Base-by-base conservation (phyloP, 1,284 basidiomycete species). In the Ustilago esculenta region DNA sequence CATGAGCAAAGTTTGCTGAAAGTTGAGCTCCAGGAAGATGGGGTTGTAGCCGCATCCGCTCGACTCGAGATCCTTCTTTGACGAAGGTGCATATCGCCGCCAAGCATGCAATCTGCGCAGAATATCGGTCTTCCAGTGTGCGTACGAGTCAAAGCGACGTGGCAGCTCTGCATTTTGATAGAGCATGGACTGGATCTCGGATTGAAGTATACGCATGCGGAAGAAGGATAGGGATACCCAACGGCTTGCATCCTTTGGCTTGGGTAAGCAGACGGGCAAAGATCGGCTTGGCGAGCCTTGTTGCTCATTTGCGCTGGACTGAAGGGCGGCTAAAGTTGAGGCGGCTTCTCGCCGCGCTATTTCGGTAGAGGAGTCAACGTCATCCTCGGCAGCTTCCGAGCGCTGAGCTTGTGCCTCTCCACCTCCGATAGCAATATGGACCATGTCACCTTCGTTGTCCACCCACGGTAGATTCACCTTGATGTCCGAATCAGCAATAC, bases 1-100 rank as follows among this genome's bases (percentile, higher is more conserved):
- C 63, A 71, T 66, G n/a, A 71, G 58, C 18, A 71, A 44, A n/a
- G 68, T 71, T 43, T 71, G 68, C 40, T 66, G 68, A 30, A 61
- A 71, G 58, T 71, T 71, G 50, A 71, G 68, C 53, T 71, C 68
- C 40, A 71, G 63, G 25, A 71, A 71, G 50, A 71, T 71, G 27
- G 68, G 68, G 24, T 71, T 71, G 48, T 71, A 71, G 8, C 68
- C 58, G 51, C 68, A 71, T 21, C 58, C 68, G 37, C 36, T 54
- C 8, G 50, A 24, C 44, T 66, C 68, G 21, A 71, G 63, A 34
- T 67, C 63, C 14, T 27, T 33, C 43, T 67, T 71, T 4, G 63
- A 66, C 1, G 63, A 61, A n/a, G 68, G 68, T 11, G 68, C 68
- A n/a, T 63, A 66, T 1, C 50, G 50, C 25, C 68, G 57, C 68